Evolutionary conservation across 1,139 yeast species (phyloP), one percentile per base, ranked within the genome.

Genomic region (Saccharomyces hybrid): DNA sequence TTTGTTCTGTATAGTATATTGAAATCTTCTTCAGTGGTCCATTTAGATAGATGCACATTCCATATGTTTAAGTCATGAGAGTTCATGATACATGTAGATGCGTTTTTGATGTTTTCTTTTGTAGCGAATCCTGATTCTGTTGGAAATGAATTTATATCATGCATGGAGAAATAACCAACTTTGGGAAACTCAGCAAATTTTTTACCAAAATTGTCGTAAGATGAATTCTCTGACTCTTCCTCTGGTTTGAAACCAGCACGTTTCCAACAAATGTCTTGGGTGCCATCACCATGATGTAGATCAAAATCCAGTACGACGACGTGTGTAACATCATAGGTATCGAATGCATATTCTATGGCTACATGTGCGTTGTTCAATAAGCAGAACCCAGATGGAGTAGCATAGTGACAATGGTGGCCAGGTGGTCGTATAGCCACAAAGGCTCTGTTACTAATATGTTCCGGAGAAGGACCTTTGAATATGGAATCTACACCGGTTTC

Each of bases 271-370:
- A 88, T 85, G 69, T 88, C 96, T 65, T 88, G 96, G 5, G 88
- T 81, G 4, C 96, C 96, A 69, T 88, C 96, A n/a, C 96, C 96
- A 65, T 88, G 96, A 66, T 88, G 96, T 51, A 88, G 75, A 69
- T 88, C 96, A 58, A 88, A 85, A 68, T 88, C 96, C 41, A 88
- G 73, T 28, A 88, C 85, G 0, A 86, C 93, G 14, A 90, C 90
- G 69, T 88, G 96, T 0, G 93, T 84, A 2, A 88, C 82, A 2
- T 77, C 83, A 63, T 86, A 80, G n/a, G 74, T 70, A 52, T 76
- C 80, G 57, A 78, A 79, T 0, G 96, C 96, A 66, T 88, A 88
- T 65, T 88, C 95, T 38, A 87, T 82, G 3, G 87, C 91, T 52
- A 88, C 81, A 59, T 88, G 96, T 0, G 85, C 95, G 63, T 88